Evolutionary conservation across 2,329 filamentous ascomycete species (phyloP), one percentile per base, ranked within the genome.

Genomic region (Rhynchosporium graminicola): DNA sequence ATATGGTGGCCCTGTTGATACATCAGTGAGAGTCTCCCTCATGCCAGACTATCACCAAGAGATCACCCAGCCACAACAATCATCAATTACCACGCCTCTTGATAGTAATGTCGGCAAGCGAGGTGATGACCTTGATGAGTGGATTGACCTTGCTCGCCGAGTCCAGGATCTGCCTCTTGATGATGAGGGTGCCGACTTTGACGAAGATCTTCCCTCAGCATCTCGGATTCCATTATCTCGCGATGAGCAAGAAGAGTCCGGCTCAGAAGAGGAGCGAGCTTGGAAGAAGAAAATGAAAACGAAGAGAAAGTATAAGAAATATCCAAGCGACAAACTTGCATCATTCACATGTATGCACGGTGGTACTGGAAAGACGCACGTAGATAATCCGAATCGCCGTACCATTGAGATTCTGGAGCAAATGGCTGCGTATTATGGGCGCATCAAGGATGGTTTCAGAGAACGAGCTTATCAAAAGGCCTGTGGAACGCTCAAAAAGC

Each of bases 361-460:
- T 1, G 82, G 83, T 9, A 79, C 76, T 2, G 78, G 76, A 6
- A 36, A 64, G 73, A 76, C 13, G 1, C 54, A 58, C 1, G 71
- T 76, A 0, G 73, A 77, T 12, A 91, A 89, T 67, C 90, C 91
- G 0, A 98, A 97, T 72, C 78, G 80, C 1, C 79, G 83, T 12
- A 96, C 90, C 0, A 92, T 97, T 57, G 83, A 89, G 52, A 79
- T 95, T 2, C 79, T 97, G 4, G 84, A 92, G 69, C 81, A 89
- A 67, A 92, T 97, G 90, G 82, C 85, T 47, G 83, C 87, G 59
- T 89, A 94, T 74, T 96, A 97, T 74, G 83, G 83, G 4, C 82
- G 87, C 6, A 85, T 84, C n/a, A 82, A 86, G 45, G 92, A 97
- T 70, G 82, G 86, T 42, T 97, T 91, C 90, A 86, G 92, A 3